phyloP scores from a whole-genome alignment of 805 yeast species.

The Lipomyces yamadae region DNA sequence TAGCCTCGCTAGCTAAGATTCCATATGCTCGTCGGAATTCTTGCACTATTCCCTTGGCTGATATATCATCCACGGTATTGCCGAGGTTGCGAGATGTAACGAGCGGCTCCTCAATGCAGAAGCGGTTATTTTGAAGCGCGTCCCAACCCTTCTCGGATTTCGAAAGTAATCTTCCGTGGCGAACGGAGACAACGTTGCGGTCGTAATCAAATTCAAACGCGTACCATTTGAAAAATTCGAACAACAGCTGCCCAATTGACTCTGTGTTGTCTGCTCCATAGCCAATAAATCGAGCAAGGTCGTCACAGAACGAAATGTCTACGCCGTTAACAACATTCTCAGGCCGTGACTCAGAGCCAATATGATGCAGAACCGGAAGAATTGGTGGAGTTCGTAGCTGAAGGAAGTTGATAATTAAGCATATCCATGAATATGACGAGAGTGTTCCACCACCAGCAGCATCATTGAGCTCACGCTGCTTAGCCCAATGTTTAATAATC shows the following conservation, averaged over 20 bases:
- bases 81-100: constrained; percentile 39
- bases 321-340: constrained; percentile 30
- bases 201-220: constrained; percentile 39
- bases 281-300: constrained; percentile 24
- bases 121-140: constrained; percentile 38
- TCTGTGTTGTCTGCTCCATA: constrained; percentile 36
- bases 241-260: constrained; percentile 37
- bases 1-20: constrained; percentile 20
- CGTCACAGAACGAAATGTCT: constrained; percentile 39
- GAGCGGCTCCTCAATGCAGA: constrained; percentile 42
- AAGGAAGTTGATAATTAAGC: constrained; percentile 40
- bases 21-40: constrained; percentile 40
- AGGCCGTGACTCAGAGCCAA: constrained; percentile 20
- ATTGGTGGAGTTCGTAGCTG: constrained; percentile 38
- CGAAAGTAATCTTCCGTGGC: constrained; percentile 38
- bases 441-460: constrained; percentile 43
- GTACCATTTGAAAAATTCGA: constrained; percentile 39
- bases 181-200: constrained; percentile 36
- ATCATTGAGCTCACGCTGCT: constrained; percentile 39
- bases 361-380: constrained; percentile 38
- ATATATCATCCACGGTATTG: constrained; percentile 41
- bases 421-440: constrained; percentile 41
- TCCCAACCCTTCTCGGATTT: constrained; percentile 40
- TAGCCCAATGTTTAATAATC: constrained; percentile 41
- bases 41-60: constrained; percentile 39